Base-by-base conservation (phyloP, 192 early-diverging fungal species). In the Gigaspora rosea region DNA sequence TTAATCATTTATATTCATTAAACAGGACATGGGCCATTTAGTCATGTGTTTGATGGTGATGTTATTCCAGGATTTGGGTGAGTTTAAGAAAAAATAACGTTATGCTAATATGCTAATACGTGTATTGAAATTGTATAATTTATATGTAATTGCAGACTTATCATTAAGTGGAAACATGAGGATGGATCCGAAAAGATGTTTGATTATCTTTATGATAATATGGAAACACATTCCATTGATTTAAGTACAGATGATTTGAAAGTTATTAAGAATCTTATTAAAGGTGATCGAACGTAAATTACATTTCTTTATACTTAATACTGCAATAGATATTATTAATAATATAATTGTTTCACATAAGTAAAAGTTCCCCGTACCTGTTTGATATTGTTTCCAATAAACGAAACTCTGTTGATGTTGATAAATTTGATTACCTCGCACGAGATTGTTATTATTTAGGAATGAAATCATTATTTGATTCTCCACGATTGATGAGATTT, bases 301-400 rank as follows among this genome's bases (percentile, higher is more conserved):
- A 5, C 2, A 12, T 18, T 56, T 10, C 4, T 56, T n/a, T n/a
- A n/a, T n/a, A n/a, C n/a, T n/a, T n/a, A n/a, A n/a, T n/a, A n/a
- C n/a, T n/a, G n/a, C n/a, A n/a, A n/a, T n/a, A 56, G 12, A 56
- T 56, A 11, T 56, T 56, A 56, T 18, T 56, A 56, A 15, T 5
- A 11, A 18, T n/a, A n/a, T n/a, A n/a, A 56, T 11, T 13, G 12
- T 11, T 54, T 12, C 18, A 54, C 3, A 2, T 18, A 4, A 56
- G 52, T 56, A 56, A 56, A 56, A 56, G 78, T 11, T 79, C 85
- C 54, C 84, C 79, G 66, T 98, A 94, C 78, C 71, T 99, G 62
- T 99, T 95, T 87, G 95, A 99, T 78, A 96, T 99, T 80, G 96
- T 99, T 0, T 92, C 96, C 52, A 99, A 99, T 88, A 93, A 96